These are phyloP conservation scores for Puccinellia tenuiflora DNA, from an alignment of 176 grass and related monocot species.

Conservation along the genomic window DNA sequence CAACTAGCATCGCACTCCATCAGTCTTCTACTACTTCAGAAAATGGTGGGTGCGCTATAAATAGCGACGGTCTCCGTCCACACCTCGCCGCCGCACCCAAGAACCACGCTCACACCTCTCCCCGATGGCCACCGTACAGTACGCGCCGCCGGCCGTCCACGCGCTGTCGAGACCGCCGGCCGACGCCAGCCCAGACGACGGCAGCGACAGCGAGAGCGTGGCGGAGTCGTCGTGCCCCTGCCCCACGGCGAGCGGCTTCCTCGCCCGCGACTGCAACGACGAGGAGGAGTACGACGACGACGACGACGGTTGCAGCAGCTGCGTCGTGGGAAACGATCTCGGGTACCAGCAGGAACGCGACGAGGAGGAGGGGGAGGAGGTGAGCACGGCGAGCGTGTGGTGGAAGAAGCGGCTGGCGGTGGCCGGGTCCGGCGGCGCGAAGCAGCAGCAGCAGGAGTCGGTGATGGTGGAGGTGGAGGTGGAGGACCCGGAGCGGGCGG, in stretches of 20 bases:
- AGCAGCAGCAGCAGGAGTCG: no score
- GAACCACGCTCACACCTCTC: no score
- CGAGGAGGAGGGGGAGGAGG: neutral
- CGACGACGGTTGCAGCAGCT: slow-evolving; percentile 44
- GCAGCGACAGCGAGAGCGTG: slow-evolving; percentile 49
- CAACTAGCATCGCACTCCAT: no score
- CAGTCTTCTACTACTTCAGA: no score
- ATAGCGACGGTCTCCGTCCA: no score
- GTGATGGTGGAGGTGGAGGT: no score
- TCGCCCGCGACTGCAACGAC: neutral
- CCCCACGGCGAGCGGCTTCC: neutral
- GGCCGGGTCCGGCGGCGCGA: no score
- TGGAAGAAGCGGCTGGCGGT: slow-evolving; percentile 12
- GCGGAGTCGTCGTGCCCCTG: slow-evolving; percentile 43
- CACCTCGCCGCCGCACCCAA: no score
- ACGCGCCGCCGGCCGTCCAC: neutral
- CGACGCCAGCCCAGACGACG: neutral
- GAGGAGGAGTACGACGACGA: neutral
- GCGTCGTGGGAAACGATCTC: slow-evolving; percentile 20
- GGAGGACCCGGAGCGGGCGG: slow-evolving; percentile 13
- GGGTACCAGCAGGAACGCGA: neutral
- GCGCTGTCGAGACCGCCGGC: neutral
- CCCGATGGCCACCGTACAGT: slow-evolving; percentile 33
- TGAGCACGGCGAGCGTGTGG: neutral
- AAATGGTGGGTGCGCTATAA: no score